Base-by-base conservation (phyloP, 129 eudicot species). In the Flaveria trinervia region DNA sequence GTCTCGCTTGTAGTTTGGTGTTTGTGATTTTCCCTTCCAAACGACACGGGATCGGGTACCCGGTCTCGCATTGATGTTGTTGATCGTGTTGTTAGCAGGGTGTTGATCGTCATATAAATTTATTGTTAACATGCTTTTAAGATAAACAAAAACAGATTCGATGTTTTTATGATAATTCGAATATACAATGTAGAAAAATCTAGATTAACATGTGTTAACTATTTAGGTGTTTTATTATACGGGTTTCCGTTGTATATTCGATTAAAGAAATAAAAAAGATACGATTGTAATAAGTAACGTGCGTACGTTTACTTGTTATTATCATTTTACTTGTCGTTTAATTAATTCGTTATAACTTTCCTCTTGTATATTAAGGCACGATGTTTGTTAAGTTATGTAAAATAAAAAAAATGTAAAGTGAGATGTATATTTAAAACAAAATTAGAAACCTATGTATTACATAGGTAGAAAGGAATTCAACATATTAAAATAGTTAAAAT, bases 11-110 rank as follows among this genome's bases (percentile, higher is more conserved):
- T 48, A 86, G 95, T 71, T 65, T 88, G 87, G 72, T 93, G 85
- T 93, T 90, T 79, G 90, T 93, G 65, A 46, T 87, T 6, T 93
- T 93, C 23, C 98, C 98, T 13, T 84, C 92, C 10, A 85, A 79
- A 50, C 84, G 96, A 57, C 95, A 93, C 76, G 98, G 98, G 4
- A 93, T 93, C 76, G 98, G 98, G 1, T 88, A 85, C 76, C 98
- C 98, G n/a, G 89, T 88, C 1, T 69, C 87, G 59, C 82, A 83
- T 77, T 83, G 51, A 82, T 73, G 43, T 10, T 44, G 1, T 16
- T 15, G 5, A 41, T 59, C 13, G 1, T 45, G 50, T 45, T 45
- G 13, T 45, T 45, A 45, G 14, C 50, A 45, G 50, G 50, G 13
- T 45, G 3, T 45, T 45, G 50, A 8, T 2, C 8, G 50, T 45